These are phyloP conservation scores for Hygrophorus pudorinus DNA, from an alignment of 768 basidiomycete species.

Conservation along the genomic window DNA sequence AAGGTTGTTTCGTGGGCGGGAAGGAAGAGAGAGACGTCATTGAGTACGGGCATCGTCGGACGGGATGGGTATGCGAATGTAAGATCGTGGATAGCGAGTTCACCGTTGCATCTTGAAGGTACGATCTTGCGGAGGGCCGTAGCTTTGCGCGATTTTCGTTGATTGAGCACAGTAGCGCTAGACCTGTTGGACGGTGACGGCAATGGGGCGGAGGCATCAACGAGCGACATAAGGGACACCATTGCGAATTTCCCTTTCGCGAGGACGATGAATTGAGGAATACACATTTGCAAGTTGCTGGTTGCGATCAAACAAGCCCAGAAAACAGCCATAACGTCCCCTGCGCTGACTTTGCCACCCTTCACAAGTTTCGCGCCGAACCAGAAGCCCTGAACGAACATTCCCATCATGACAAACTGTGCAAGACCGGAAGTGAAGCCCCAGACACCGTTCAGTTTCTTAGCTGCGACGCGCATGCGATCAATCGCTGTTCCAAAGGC, in stretches of 20 bases:
- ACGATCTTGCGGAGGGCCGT: constrained; percentile 49
- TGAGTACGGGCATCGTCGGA: constrained; percentile 56
- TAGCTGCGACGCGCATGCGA: constrained; percentile 35
- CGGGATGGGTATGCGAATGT: constrained; percentile 80
- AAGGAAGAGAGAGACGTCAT: constrained; percentile 57
- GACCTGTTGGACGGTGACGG: constrained; percentile 6
- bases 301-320: constrained; percentile 94
- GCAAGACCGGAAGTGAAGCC: constrained; percentile 54
- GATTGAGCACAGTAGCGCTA: constrained; percentile 26
- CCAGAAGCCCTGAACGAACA: constrained; percentile 98
- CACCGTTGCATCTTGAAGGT: constrained; percentile 58
- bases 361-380: constrained; percentile 85
- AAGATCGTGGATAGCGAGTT: constrained; percentile 65
- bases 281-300: constrained; percentile 76
- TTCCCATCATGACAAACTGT: constrained; percentile 79
- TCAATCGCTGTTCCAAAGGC: constrained; percentile 34
- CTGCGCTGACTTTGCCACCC: constrained; percentile 55
- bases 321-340: constrained; percentile 92
- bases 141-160: constrained; percentile 33
- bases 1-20: constrained; percentile 77
- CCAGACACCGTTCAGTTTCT: constrained; percentile 62
- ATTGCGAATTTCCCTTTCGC: constrained; percentile 80
- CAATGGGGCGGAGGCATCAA: constrained; percentile 25
- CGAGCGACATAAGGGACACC: constrained; percentile 53
- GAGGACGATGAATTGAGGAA: constrained; percentile 71